phyloP scores from a whole-genome alignment of 2,329 filamentous ascomycete species.

The Fonsecaea erecta region DNA sequence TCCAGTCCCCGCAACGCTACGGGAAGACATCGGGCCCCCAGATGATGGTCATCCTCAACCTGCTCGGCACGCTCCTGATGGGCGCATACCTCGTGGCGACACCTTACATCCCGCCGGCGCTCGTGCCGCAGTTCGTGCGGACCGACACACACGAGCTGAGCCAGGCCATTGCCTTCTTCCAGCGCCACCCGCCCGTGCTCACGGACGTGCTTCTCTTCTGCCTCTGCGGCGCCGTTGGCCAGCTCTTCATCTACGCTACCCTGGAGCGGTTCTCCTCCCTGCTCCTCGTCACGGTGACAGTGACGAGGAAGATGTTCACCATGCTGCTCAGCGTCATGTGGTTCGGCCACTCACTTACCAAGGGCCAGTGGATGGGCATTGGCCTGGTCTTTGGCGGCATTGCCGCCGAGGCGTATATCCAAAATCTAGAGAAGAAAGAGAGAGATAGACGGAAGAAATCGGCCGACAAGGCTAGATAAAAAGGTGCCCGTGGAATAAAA shows the following conservation, averaged over 20 bases:
- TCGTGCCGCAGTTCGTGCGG: conserved; percentile 66
- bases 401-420: conserved; percentile 83
- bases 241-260: conserved; percentile 98
- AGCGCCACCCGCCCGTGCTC: conserved; percentile 77
- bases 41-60: conserved; percentile 99
- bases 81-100: conserved; percentile 74
- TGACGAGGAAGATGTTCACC: conserved; percentile 98
- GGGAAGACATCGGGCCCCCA: conserved; percentile 85
- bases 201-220: conserved; percentile 89
- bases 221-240: conserved; percentile 86
- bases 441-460: conserved; percentile 64
- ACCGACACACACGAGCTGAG: conserved; percentile 74
- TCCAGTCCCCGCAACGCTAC: conserved; percentile 66
- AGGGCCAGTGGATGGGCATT: conserved; percentile 94
- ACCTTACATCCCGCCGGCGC: conserved; percentile 75
- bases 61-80: conserved; percentile 81
- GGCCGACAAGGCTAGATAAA: conserved; percentile 2
- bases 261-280: conserved; percentile 89
- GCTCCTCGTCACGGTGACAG: conserved; percentile 91
- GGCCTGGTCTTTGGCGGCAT: conserved; percentile 93
- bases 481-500: too few relatives aligned
- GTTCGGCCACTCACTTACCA: conserved; percentile 84
- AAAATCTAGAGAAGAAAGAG: conserved; percentile 77
- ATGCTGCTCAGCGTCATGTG: conserved; percentile 96
- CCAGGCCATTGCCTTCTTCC: conserved; percentile 80